Percentiles rank a stretch among this genome's conserved stretches.
Evolutionary conservation across 768 basidiomycete genomes (phyloP).

Genomic region (Tulasnella sp.): DNA sequence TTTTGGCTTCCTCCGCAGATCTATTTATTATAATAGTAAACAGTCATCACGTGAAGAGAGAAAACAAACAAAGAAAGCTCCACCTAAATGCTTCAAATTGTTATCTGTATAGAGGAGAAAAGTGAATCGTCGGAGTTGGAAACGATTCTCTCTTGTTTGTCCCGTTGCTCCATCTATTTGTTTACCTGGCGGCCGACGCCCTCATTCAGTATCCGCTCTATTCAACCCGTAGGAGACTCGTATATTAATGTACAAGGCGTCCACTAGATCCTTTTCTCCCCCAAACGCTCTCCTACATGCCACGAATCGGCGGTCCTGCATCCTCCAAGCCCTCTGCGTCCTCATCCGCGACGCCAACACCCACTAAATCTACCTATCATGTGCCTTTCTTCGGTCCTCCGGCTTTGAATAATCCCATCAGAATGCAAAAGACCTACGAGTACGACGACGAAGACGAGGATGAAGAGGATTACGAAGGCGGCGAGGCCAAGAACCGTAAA

Average conservation of each 20-base stretch:
- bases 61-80: not conserved
- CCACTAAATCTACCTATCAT: not conserved
- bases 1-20: not conserved
- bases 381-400: constrained; percentile 1
- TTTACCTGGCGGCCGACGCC: not conserved
- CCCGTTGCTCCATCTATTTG: not conserved
- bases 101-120: not conserved
- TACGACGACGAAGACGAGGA: not conserved
- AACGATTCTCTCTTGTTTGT: not conserved
- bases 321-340: not conserved
- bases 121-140: not conserved
- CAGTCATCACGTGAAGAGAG: not conserved
- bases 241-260: not conserved
- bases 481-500: not conserved
- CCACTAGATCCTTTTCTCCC: not conserved
- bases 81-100: not conserved
- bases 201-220: not conserved
- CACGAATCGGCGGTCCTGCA: not conserved
- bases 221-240: not conserved
- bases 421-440: not conserved
- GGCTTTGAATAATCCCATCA: not conserved
- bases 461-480: not conserved
- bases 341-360: not conserved
- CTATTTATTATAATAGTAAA: not conserved
- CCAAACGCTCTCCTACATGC: not conserved